These are phyloP conservation scores for Crotalaria pallida DNA, from an alignment of 306 rosid genomes.

Conservation along the genomic window DNA sequence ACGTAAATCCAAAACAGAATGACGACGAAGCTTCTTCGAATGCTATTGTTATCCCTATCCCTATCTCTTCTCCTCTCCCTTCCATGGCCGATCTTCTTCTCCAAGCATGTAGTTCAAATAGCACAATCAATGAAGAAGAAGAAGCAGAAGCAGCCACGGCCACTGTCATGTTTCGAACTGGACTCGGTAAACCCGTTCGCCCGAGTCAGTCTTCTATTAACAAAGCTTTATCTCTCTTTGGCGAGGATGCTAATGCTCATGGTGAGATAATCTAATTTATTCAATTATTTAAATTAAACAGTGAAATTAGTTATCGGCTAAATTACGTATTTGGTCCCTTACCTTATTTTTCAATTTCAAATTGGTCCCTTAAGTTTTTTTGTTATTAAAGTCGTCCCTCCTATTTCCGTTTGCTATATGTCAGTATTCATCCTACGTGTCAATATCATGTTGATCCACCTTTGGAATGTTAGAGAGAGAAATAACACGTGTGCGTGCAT, in stretches of 20 bases:
- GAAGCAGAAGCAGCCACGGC: too few species aligned
- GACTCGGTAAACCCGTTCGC: neutral
- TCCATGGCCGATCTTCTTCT: constrained; percentile 20
- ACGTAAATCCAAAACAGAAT: neutral
- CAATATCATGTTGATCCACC: too few species aligned
- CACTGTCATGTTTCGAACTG: neutral
- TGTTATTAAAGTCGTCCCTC: too few species aligned
- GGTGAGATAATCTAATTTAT: neutral
- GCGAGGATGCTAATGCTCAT: neutral
- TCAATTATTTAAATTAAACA: neutral
- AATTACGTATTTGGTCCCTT: too few species aligned
- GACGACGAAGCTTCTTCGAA: neutral
- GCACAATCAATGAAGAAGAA: neutral
- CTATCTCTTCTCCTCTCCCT: constrained; percentile 1
- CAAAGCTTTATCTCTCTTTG: neutral
- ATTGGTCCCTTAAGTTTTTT: too few species aligned
- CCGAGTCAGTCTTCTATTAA: neutral
- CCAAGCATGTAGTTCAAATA: neutral
- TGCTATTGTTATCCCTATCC: neutral
- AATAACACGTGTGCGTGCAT: too few species aligned
- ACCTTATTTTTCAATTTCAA: too few species aligned
- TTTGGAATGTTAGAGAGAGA: too few species aligned
- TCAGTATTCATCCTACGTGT: too few species aligned
- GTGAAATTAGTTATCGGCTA: too few species aligned
- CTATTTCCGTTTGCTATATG: too few species aligned